Base-by-base conservation (phyloP, 2,329 filamentous ascomycete genomes). In the Aspergillus udagawae region DNA sequence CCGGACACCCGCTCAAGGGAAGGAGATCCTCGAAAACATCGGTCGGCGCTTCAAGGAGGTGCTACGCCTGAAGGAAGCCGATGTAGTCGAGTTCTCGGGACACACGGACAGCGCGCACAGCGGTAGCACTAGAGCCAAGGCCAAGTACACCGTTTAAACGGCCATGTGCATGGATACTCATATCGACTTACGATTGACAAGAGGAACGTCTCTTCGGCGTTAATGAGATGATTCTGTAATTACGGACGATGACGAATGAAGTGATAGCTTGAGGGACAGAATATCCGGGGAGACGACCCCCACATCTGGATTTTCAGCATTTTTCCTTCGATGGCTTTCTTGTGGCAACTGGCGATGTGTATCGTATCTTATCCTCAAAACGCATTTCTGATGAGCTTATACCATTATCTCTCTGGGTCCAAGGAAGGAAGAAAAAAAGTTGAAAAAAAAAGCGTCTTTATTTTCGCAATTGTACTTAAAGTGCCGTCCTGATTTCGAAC, bases 61-160 rank as follows among this genome's bases (percentile, higher is more conserved):
- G 27, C 82, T 99, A 55, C 87, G 90, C 74, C 81, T 99, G 60
- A 88, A 89, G 59, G 77, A 86, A 55, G 82, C 79, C 60, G 94
- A 97, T 74, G 76, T 80, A 60, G 86, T 99, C 58, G 95, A 99
- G 79, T 99, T 97, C 79, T 96, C 91, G 21, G 94, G 94, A 59
- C 94, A 99, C 79, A 96, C 91, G 20, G 95, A 99, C 67, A 90
- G 90, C 67, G 93, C 94, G 41, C 90, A 96, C 74, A 87, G 89
- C 59, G 94, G 94, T 65, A 97, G 92, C 79, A 96, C 91, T 59
- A 87, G 95, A 68, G 94, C 94, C 56, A 97, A 95, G 83, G 90
- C 94, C 68, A 99, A 97, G 83, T 91, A 91, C 77, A 82, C 83
- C 52, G 92, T 92, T 70, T 97, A 88, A 81, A 53, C 53, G 38